Percentiles rank a stretch among this genome's conserved stretches.
These are phyloP conservation scores for Apiospora rasikravindrae DNA, from an alignment of 2,329 filamentous ascomycete species.

Conservation along the genomic window DNA sequence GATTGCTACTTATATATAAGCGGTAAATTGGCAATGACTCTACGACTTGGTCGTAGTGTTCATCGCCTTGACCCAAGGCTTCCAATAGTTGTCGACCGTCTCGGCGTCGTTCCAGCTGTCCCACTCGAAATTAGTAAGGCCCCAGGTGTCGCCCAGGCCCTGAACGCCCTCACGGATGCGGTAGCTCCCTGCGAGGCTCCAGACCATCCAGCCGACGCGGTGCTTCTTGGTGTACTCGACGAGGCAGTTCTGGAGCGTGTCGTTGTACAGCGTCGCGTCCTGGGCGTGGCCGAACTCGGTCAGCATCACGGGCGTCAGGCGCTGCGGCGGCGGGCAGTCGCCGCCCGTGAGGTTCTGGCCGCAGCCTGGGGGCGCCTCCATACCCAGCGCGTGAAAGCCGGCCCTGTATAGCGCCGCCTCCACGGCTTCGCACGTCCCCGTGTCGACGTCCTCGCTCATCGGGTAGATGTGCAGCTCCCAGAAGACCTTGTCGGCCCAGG, in stretches of 20 bases:
- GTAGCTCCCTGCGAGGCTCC: constrained; percentile 54
- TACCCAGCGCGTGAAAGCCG: constrained; percentile 53
- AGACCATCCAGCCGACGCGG: constrained; percentile 54
- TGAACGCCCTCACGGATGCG: constrained; percentile 50
- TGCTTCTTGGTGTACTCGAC: constrained; percentile 50
- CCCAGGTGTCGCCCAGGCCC: constrained; percentile 53
- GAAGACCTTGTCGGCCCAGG: constrained; percentile 54
- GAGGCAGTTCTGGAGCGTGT: constrained; percentile 53
- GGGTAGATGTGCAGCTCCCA: constrained; percentile 52
- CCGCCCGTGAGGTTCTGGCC: constrained; percentile 39
- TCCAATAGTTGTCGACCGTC: constrained; percentile 54
- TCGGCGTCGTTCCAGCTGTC: constrained; percentile 50
- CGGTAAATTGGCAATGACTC: background rate
- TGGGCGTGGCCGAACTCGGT: constrained; percentile 54
- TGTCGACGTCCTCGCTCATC: constrained; percentile 48
- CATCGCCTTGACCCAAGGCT: constrained; percentile 54
- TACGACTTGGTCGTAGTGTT: constrained; percentile 32
- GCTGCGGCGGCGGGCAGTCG: constrained; percentile 42
- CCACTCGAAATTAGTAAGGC: constrained; percentile 52
- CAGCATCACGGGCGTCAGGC: constrained; percentile 52
- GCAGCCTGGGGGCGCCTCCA: constrained; percentile 47
- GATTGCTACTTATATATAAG: background rate
- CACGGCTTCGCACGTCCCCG: constrained; percentile 52
- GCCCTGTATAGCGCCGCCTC: constrained; percentile 54
- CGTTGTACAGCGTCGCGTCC: constrained; percentile 46